Percentiles rank a stretch among this genome's conserved stretches.
phyloP scores from a whole-genome alignment of 1,284 basidiomycete genomes.

The Cutaneotrichosporon sp. region DNA sequence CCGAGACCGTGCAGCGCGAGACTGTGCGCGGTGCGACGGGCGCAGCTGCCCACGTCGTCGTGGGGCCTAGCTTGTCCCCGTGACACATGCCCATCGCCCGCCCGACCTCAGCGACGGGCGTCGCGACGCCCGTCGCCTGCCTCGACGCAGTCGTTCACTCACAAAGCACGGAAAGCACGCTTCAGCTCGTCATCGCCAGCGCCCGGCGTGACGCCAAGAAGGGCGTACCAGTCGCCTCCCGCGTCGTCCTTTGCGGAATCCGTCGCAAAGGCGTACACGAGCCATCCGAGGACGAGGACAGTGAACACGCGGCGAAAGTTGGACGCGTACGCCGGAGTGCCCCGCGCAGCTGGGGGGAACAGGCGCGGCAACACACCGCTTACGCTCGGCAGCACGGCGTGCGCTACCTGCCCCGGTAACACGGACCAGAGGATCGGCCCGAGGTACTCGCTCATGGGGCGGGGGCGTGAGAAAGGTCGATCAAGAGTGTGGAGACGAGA shows the following conservation, averaged over 20 bases:
- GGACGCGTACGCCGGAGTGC: conserved; percentile 21
- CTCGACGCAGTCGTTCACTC: too few species aligned
- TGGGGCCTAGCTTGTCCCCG: too few species aligned
- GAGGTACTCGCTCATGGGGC: conserved; percentile 12
- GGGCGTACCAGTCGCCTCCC: conserved; percentile 63
- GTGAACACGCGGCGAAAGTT: conserved; percentile 35
- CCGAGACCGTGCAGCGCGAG: neutral
- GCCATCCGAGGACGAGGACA: conserved; percentile 57
- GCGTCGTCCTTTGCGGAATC: conserved; percentile 50
- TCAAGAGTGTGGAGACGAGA: neutral
- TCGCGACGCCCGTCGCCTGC: too few species aligned
- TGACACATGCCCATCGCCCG: too few species aligned
- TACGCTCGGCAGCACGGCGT: conserved; percentile 28
- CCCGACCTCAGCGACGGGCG: too few species aligned
- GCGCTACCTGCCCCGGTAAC: conserved; percentile 31
- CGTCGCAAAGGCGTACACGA: conserved; percentile 65
- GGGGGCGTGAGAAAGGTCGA: neutral
- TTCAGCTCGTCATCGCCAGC: conserved; percentile 65
- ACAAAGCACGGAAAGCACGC: conserved; percentile 64
- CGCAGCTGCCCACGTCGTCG: too few species aligned
- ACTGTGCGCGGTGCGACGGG: too few species aligned
- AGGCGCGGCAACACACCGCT: conserved; percentile 21
- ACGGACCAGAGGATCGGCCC: conserved; percentile 34
- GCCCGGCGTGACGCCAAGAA: conserved; percentile 59
- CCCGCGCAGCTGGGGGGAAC: conserved; percentile 27